phyloP scores from a whole-genome alignment of 768 basidiomycete genomes.

The Naganishia antarctica region DNA sequence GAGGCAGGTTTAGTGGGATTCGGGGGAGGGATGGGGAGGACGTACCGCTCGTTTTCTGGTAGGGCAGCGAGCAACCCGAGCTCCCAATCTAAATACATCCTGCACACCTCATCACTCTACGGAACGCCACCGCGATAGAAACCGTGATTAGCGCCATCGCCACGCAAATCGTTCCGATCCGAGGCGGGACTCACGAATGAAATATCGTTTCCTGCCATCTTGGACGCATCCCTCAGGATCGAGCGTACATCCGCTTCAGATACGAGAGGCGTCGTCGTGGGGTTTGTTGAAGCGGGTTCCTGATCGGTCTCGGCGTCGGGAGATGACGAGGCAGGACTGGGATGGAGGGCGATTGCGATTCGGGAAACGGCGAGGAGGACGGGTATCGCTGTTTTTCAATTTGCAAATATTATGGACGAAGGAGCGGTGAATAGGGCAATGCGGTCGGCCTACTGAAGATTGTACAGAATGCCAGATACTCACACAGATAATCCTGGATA shows the following conservation, averaged over 20 bases:
- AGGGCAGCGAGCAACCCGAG: conserved; percentile 1
- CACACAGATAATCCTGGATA: conserved; percentile 8
- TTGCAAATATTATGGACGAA: no score
- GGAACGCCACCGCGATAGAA: no score
- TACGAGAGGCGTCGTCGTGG: not conserved
- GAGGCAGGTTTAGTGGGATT: not conserved
- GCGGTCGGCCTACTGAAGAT: no score
- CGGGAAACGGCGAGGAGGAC: conserved; percentile 5
- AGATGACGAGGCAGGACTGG: not conserved
- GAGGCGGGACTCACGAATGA: not conserved
- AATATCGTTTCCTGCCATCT: conserved; percentile 11
- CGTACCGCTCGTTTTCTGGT: conserved; percentile 7
- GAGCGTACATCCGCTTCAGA: conserved; percentile 15
- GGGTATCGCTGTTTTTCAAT: conserved; percentile 23
- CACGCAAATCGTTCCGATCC: not conserved
- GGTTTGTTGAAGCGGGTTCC: not conserved
- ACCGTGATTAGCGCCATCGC: no score
- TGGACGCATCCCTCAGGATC: not conserved
- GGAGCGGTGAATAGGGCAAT: not conserved
- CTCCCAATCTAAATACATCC: conserved; percentile 26
- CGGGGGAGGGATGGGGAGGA: not conserved
- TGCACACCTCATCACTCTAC: conserved; percentile 21
- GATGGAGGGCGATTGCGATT: conserved; percentile 6
- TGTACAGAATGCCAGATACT: not conserved
- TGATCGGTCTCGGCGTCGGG: not conserved